Evolutionary conservation across 2,329 filamentous ascomycete species (phyloP), one percentile per base, ranked within the genome.

Genomic region (Diaporthe ilicicola): DNA sequence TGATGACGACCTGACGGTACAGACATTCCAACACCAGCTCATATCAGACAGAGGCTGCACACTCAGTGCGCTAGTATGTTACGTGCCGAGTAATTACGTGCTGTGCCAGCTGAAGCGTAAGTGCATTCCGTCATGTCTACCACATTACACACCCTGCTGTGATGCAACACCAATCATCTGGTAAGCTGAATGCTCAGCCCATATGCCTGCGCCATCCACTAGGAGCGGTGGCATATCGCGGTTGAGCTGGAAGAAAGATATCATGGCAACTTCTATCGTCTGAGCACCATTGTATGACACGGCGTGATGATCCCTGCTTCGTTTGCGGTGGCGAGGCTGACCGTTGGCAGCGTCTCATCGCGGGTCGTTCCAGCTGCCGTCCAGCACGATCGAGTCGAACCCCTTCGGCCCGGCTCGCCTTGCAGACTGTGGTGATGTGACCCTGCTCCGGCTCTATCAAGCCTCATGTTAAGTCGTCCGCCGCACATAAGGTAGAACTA

Each of bases 1-100:
- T 87, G 88, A 77, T 89, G 88, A 90, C 90, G 88, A 90, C 88
- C 88, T 90, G 86, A 89, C 76, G 74, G 67, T 67, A 69, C 65
- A 62, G 53, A 64, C 42, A 46, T 69, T 50, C 29, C 22, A 22
- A 48, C 46, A 12, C 9, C 19, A 44, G 27, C 22, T 13, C 10
- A 24, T 32, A 24, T 7, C n/a, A 48, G 13, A 34, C n/a, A 48
- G 13, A 34, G 42, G 6, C 39, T 24, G 42, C 42, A 48, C n/a
- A 37, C 17, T 19, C 12, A 5, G 12, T 29, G 8, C 39, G 10
- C 7, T n/a, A 29, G 22, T 22, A 34, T n/a, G 9, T 19, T n/a
- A 13, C n/a, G 15, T 19, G 29, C n/a, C n/a, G n/a, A 9, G 44
- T 22, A 17, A 7, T 27, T 4, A 12, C 59, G 22, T 37, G 13